Evolutionary conservation across 108 stramenopile species (phyloP), one percentile per base, ranked within the genome.

Genomic region (Mediolabrus comicus): DNA sequence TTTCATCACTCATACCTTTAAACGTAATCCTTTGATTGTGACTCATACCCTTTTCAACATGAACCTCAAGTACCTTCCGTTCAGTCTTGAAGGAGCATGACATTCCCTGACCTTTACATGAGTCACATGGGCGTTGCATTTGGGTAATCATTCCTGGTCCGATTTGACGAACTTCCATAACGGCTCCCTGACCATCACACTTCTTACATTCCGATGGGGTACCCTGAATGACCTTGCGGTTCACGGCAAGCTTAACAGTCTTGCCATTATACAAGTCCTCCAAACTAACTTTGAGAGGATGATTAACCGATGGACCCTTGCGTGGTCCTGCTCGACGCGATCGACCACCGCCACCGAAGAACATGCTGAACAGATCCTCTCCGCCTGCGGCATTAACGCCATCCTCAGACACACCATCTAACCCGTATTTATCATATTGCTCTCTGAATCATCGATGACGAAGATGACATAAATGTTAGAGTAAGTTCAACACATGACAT

Each of bases 191-290:
- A 9, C 98, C 98, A 22, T 88, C 79, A 51, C 95, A 96, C 14
- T 62, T 70, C 2, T 56, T 57, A 53, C 98, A 98, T 57, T 69
- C 69, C 34, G 81, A 83, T 32, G 74, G 63, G 0, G 85, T 85
- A 8, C 93, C 94, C 27, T 92, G 83, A 53, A 96, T 93, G 54
- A 96, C 87, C 69, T 97, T 91, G 19, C 97, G 85, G 38, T 89
- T 96, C 43, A 97, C 84, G 12, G 87, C 88, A 8, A 98, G 59
- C 58, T 94, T 94, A 59, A 97, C 96, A 30, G 97, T 98, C 77
- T 97, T 97, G 46, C 98, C 98, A 58, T 92, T 96, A 88, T 93
- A 99, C 7, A 98, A 70, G 68, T 98, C 96, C 62, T 99, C 97
- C 33, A 99, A 72, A 29, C 86, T 81, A 16, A 95, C 95, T 62